Percentiles rank a stretch among this genome's conserved stretches.
These are phyloP conservation scores for Apiospora malaysiana DNA, from an alignment of 2,329 filamentous ascomycete species.

Conservation along the genomic window DNA sequence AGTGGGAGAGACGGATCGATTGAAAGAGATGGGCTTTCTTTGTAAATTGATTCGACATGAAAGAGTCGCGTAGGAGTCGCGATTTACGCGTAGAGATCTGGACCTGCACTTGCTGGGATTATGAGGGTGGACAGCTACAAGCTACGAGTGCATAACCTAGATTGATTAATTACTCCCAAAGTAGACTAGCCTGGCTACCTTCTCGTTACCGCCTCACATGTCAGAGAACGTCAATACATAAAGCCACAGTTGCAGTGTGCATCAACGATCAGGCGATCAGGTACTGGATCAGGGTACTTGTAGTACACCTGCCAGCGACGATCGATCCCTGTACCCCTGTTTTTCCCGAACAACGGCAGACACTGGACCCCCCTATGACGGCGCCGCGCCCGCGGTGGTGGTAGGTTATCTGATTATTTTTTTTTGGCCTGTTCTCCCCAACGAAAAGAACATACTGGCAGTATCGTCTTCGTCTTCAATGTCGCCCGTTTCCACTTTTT, in stretches of 20 bases:
- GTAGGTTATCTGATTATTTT: background rate
- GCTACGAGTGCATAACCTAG: no score
- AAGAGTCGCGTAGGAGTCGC: background rate
- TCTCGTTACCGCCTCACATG: background rate
- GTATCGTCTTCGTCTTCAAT: background rate
- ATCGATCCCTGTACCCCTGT: constrained; percentile 11
- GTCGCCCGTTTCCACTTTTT: constrained; percentile 2
- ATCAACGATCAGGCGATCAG: background rate
- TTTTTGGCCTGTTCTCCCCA: background rate
- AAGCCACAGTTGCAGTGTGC: constrained; percentile 5
- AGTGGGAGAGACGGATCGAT: background rate
- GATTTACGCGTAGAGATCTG: background rate
- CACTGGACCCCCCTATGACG: constrained; percentile 16
- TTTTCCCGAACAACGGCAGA: constrained; percentile 1
- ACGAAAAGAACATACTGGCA: constrained; percentile 17
- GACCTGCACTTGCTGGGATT: background rate
- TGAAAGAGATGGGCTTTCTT: background rate
- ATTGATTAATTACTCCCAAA: background rate
- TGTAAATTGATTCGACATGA: constrained; percentile 12
- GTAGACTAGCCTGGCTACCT: background rate
- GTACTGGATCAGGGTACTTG: background rate
- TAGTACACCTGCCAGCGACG: background rate
- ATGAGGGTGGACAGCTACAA: no score
- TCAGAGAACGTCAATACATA: background rate
- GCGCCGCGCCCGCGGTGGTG: background rate